Evolutionary conservation across 345 rosid species (phyloP).

Genomic region (Microcos paniculata): DNA sequence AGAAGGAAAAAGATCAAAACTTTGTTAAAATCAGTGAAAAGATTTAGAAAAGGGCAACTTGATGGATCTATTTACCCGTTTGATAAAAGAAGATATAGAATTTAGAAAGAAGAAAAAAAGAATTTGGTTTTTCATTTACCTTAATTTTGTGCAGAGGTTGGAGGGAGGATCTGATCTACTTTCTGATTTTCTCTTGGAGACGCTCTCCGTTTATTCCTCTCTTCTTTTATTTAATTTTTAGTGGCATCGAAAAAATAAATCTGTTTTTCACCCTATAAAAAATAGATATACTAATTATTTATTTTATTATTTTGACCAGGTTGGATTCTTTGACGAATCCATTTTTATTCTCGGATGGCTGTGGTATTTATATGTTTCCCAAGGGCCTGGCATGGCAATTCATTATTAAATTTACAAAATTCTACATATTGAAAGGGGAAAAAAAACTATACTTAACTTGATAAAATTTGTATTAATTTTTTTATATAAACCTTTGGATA

Average conservation of each 20-base stretch:
- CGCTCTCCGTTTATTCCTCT: not conserved
- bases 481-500: no score
- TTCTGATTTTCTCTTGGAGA: not conserved
- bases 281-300: not conserved
- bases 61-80: not conserved
- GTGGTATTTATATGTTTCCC: not conserved
- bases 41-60: no score
- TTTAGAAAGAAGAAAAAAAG: not conserved
- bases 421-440: no score
- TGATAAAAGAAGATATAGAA: not conserved
- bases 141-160: not conserved
- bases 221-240: not conserved
- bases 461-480: no score
- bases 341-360: not conserved
- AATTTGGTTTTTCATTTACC: not conserved
- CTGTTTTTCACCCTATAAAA: no score
- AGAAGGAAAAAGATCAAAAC: not conserved
- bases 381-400: not conserved
- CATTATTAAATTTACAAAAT: no score
- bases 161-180: not conserved
- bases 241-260: not conserved
- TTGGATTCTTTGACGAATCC: no score
- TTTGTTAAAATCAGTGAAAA: not conserved
- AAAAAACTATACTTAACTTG: no score
- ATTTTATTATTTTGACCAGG: not conserved